These are phyloP conservation scores for Fusarium sp. DNA, from an alignment of 2,329 filamentous ascomycete species.

Conservation along the genomic window DNA sequence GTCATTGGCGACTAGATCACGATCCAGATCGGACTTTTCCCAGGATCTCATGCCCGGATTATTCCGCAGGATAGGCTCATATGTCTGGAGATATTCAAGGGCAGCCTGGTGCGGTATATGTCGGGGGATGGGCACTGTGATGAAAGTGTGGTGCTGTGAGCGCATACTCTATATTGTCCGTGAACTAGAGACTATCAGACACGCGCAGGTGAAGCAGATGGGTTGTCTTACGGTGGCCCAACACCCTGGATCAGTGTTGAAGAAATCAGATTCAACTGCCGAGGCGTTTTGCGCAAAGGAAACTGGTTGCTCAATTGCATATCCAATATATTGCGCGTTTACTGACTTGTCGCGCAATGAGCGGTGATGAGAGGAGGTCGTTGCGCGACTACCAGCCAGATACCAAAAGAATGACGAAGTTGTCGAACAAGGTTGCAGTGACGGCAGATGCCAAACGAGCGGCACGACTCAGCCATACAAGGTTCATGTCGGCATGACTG, in stretches of 20 bases:
- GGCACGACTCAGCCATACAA: background rate
- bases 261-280: background rate
- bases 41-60: conserved; percentile 52
- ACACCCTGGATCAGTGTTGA: background rate
- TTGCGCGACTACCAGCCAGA: background rate
- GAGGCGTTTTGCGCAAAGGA: background rate
- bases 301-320: background rate
- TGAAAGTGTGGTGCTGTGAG: conserved; percentile 47
- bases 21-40: conserved; percentile 46
- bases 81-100: conserved; percentile 53
- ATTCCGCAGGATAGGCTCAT: conserved; percentile 54
- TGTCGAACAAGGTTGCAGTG: background rate
- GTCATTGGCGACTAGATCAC: conserved; percentile 50
- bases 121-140: conserved; percentile 54
- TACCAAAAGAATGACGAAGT: background rate
- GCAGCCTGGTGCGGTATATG: conserved; percentile 50
- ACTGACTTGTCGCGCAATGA: rapidly evolving
- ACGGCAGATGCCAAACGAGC: background rate
- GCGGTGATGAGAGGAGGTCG: too few relatives aligned
- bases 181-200: background rate
- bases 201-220: background rate
- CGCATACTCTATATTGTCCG: conserved; percentile 43
- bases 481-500: background rate
- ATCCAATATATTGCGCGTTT: rapidly evolving
- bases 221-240: background rate